phyloP scores from a whole-genome alignment of 148 eudicot genomes.

The Tetragonia tetragonoides region DNA sequence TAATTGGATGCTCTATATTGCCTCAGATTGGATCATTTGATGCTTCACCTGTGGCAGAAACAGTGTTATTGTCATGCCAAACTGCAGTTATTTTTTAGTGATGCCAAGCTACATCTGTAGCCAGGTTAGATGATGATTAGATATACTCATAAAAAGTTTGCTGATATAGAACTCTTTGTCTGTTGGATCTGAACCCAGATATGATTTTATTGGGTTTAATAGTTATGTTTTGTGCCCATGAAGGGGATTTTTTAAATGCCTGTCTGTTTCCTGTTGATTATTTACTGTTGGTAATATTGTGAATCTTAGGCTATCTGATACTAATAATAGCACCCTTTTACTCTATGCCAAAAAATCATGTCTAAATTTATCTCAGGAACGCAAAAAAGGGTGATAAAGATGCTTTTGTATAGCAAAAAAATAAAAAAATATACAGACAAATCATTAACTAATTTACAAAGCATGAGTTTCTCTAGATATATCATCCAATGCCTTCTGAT shows the following conservation, averaged over 20 bases:
- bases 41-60: not conserved
- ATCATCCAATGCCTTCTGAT: slow-evolving; percentile 27
- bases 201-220: not conserved
- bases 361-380: not conserved
- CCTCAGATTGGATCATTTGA: not conserved
- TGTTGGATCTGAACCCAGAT: not conserved
- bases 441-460: slow-evolving; percentile 18
- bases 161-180: not conserved
- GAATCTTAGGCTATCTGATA: not conserved
- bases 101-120: not conserved
- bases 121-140: not conserved
- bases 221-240: too few relatives aligned
- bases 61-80: not conserved
- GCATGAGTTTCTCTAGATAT: slow-evolving; percentile 22
- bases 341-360: not conserved
- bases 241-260: too few relatives aligned
- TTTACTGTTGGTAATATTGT: not conserved
- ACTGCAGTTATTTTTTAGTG: not conserved
- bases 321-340: not conserved
- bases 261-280: too few relatives aligned
- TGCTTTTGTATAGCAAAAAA: slow-evolving; percentile 5
- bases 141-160: not conserved
- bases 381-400: not conserved
- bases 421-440: slow-evolving; percentile 13
- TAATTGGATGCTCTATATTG: too few relatives aligned